Base-by-base conservation (phyloP, 345 rosid species). In the Chamaenerion angustifolium region DNA sequence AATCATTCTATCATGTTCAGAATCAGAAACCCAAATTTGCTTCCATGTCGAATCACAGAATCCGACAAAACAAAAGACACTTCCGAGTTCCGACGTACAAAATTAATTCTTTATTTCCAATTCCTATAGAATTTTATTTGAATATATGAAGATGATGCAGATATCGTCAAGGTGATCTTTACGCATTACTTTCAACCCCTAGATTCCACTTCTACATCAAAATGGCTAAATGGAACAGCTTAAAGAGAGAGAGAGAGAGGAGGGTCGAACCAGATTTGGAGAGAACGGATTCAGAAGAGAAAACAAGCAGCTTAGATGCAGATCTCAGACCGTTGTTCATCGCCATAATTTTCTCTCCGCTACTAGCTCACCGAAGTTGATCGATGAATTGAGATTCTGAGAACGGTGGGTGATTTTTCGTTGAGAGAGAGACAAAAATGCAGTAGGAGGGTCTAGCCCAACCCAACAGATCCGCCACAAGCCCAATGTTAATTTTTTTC, bases 321-420 rank as follows among this genome's bases (percentile, higher is more conserved):
- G 92, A 82, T 80, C 92, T 71, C 51, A 88, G 46, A 0, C 83
- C 80, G 19, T 64, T 76, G 74, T 66, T 79, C 74, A 79, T 57
- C 74, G 90, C 85, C 89, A 81, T 81, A 42, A 49, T 56, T 51
- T 1, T 15, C 4, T 12, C 17, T 21, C 41, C 44, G 40, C 49
- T 17, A 17, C 27, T 27, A 17, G 50, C 50, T 47, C 18, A 8
- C 50, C 18, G 19, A 9, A 12, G 16, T 47, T n/a, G 45, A 27
- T 13, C 15, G n/a, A 10, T 11, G 14, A 16, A 23, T 23, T 12
- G 52, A 48, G 16, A 44, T 5, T 23, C 5, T 2, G 27, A 5
- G 37, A n/a, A 9, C 2, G 17, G 1, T 4, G 4, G 48, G 48
- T 45, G 48, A 17, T 9, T 15, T 15, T n/a, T n/a, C 7, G 8